Evolutionary conservation across 148 eudicot species (phyloP).

Genomic region (Cornus suecica): DNA sequence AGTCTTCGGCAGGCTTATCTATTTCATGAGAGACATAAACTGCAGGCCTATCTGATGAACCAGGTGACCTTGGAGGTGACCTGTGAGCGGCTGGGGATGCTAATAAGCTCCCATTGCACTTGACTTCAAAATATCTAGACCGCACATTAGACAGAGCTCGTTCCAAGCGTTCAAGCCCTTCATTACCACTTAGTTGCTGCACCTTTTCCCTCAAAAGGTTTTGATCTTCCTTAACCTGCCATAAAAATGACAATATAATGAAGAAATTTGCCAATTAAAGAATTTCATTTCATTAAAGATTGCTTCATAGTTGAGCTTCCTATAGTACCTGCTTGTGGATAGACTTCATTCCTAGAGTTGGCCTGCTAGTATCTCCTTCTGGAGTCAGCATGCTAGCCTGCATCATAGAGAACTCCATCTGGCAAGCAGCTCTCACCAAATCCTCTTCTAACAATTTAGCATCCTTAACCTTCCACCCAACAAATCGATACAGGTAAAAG

Average conservation of each 20-base stretch:
- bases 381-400: conserved; percentile 45
- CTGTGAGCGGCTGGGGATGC: conserved; percentile 39
- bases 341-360: conserved; percentile 48
- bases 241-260: neutral
- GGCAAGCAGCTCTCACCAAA: conserved; percentile 54
- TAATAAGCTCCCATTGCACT: conserved; percentile 31
- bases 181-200: conserved; percentile 41
- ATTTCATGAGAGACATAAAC: conserved; percentile 23
- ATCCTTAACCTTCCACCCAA: conserved; percentile 50
- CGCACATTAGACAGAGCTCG: conserved; percentile 40
- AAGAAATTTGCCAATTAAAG: conserved; percentile 4
- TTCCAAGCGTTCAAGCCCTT: conserved; percentile 48
- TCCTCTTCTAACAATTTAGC: conserved; percentile 47
- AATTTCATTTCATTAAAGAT: neutral
- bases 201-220: conserved; percentile 40
- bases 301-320: neutral
- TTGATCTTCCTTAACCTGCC: conserved; percentile 43
- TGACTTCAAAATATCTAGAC: conserved; percentile 34
- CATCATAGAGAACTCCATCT: conserved; percentile 57
- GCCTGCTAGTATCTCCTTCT: conserved; percentile 25
- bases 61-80: conserved; percentile 28
- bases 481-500: conserved; percentile 41
- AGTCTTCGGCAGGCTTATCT: conserved; percentile 15
- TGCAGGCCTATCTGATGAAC: conserved; percentile 29
- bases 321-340: conserved; percentile 41